phyloP scores from a whole-genome alignment of 106 monocot genomes.

The Dendrobium officinale region DNA sequence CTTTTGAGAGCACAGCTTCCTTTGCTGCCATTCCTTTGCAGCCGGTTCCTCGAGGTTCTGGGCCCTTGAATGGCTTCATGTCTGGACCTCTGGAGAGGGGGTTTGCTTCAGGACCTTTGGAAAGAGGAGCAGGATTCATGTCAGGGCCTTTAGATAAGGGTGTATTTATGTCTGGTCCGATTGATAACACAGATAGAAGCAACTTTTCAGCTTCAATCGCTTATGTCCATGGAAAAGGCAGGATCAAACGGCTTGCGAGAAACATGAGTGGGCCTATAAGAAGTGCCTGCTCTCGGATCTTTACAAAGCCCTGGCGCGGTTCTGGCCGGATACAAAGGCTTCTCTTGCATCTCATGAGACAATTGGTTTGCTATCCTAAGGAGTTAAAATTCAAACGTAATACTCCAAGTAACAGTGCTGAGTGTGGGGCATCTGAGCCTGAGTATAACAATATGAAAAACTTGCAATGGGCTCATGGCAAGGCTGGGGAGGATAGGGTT shows the following conservation, averaged over 20 bases:
- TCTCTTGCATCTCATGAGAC: constrained; percentile 52
- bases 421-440: constrained; percentile 55
- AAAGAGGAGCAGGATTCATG: constrained; percentile 51
- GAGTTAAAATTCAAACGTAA: constrained; percentile 42
- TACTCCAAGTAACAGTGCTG: constrained; percentile 15
- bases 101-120: constrained; percentile 79
- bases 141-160: constrained; percentile 68
- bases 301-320: constrained; percentile 21
- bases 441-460: constrained; percentile 61
- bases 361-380: constrained; percentile 42
- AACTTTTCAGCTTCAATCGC: constrained; percentile 84
- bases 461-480: constrained; percentile 98
- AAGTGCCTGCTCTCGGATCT: constrained; percentile 48
- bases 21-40: constrained; percentile 88
- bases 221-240: constrained; percentile 32
- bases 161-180: constrained; percentile 68
- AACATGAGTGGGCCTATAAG: constrained; percentile 75
- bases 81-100: constrained; percentile 91
- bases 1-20: constrained; percentile 91
- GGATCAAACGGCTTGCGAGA: constrained; percentile 48
- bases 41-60: constrained; percentile 89
- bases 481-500: constrained; percentile 94
- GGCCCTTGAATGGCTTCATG: constrained; percentile 85
- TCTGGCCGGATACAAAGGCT: constrained; percentile 56
- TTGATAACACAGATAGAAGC: constrained; percentile 52